Conservation (phyloP, 106 monocot species). For the Triglochin maritima region DNA sequence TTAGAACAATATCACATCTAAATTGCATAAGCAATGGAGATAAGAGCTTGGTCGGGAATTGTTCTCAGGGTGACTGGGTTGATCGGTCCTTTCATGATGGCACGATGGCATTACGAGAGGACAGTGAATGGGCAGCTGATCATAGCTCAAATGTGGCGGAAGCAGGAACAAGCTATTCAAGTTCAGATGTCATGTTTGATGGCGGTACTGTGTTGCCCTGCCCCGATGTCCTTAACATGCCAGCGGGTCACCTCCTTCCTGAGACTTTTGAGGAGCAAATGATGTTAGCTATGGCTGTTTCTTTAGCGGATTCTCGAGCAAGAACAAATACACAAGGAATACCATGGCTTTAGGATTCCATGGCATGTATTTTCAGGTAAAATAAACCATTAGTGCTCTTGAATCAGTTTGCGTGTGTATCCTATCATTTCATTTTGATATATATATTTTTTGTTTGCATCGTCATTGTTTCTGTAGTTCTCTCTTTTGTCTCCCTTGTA, state of each 20-base stretch:
- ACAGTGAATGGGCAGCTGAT: constrained; percentile 21
- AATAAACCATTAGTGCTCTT: too few species aligned
- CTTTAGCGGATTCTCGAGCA: constrained; percentile 49
- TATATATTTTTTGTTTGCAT: too few species aligned
- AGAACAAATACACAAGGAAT: constrained; percentile 31
- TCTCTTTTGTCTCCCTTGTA: too few species aligned
- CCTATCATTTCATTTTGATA: too few species aligned
- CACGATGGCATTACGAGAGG: constrained; percentile 3
- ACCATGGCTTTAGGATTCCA: constrained; percentile 25
- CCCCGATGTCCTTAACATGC: constrained; percentile 3
- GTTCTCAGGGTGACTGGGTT: constrained; percentile 20
- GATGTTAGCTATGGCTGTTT: constrained; percentile 90
- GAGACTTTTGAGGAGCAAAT: constrained; percentile 89
- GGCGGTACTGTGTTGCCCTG: background rate
- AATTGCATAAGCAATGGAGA: constrained; percentile 9
- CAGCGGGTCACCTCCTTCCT: constrained; percentile 29
- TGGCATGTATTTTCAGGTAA: too few species aligned
- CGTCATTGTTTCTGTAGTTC: too few species aligned
- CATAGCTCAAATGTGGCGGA: constrained; percentile 34
- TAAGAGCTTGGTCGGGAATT: constrained; percentile 1
- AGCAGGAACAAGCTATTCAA: constrained; percentile 26
- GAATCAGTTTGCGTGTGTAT: too few species aligned
- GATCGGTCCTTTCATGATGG: constrained; percentile 27
- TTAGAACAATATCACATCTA: constrained; percentile 8
- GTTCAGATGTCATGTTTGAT: constrained; percentile 17